phyloP scores from a whole-genome alignment of 2,329 filamentous ascomycete species.

The Stemphylium beticola region DNA sequence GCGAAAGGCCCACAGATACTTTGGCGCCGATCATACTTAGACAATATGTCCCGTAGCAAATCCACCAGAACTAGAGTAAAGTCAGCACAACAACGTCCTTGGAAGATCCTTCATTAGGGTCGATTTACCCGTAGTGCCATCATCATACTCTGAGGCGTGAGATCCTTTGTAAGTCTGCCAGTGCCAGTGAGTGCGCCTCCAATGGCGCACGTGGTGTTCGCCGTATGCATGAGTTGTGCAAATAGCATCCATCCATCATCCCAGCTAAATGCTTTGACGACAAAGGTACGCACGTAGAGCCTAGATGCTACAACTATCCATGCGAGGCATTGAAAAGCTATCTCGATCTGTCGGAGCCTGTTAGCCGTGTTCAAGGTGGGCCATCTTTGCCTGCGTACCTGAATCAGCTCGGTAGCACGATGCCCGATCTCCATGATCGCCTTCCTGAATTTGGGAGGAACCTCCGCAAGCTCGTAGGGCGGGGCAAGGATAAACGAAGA shows the following conservation, averaged over 20 bases:
- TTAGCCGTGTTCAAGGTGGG: background rate
- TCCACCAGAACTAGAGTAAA: slow-evolving; percentile 12
- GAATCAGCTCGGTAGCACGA: background rate
- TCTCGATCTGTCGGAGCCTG: background rate
- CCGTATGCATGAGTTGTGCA: slow-evolving; percentile 13
- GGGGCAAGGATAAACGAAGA: too few relatives aligned
- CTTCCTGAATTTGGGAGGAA: background rate
- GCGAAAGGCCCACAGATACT: slow-evolving; percentile 14
- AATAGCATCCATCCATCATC: slow-evolving; percentile 23
- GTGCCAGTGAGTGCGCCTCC: slow-evolving; percentile 10
- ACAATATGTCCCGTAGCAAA: slow-evolving; percentile 12
- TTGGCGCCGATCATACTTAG: slow-evolving; percentile 15
- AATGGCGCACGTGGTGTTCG: slow-evolving; percentile 1
- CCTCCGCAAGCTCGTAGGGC: too few relatives aligned
- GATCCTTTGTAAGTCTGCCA: slow-evolving; percentile 3
- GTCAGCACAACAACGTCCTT: background rate
- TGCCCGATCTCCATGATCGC: background rate
- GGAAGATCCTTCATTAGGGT: background rate
- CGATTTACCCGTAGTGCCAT: background rate
- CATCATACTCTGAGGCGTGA: slow-evolving; percentile 5
- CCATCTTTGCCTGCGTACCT: background rate
- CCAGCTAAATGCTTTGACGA: slow-evolving; percentile 19
- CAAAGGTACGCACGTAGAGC: slow-evolving; percentile 10
- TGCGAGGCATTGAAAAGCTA: background rate
- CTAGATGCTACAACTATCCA: slow-evolving; percentile 10